phyloP scores from a whole-genome alignment of 495 filamentous ascomycete species.

The Cercophora sp. region DNA sequence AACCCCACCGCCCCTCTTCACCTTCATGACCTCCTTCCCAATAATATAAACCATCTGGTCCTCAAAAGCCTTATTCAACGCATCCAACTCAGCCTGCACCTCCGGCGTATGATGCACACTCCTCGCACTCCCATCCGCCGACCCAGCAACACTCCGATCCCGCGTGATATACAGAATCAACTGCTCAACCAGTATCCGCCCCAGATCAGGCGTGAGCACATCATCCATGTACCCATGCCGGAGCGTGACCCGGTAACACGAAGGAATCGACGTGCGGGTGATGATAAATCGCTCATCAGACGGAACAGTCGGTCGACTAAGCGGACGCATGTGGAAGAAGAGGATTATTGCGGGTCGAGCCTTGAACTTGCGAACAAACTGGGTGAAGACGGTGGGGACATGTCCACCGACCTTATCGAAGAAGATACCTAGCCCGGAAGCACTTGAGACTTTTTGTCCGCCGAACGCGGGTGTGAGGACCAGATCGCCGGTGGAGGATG shows the following conservation, averaged over 20 bases:
- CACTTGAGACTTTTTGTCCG: slow-evolving; percentile 32
- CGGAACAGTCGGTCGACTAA: slow-evolving; percentile 44
- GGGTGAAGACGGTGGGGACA: slow-evolving; percentile 53
- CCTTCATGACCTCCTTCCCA: slow-evolving; percentile 62
- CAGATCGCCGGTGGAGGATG: slow-evolving; percentile 6
- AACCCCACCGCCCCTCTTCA: slow-evolving; percentile 27
- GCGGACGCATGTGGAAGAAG: slow-evolving; percentile 56
- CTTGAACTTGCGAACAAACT: slow-evolving; percentile 56
- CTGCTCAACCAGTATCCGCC: slow-evolving; percentile 48
- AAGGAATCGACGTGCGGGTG: slow-evolving; percentile 39
- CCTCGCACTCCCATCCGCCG: slow-evolving; percentile 13
- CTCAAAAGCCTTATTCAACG: slow-evolving; percentile 48
- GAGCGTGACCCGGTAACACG: slow-evolving; percentile 59
- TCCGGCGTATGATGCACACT: slow-evolving; percentile 27
- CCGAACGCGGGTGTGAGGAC: slow-evolving; percentile 35
- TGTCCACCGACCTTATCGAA: slow-evolving; percentile 55
- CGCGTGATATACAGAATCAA: slow-evolving; percentile 29
- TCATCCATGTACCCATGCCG: slow-evolving; percentile 64
- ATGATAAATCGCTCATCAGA: slow-evolving; percentile 32
- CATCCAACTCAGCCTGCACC: slow-evolving; percentile 33
- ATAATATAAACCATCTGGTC: slow-evolving; percentile 60
- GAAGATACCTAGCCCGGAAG: slow-evolving; percentile 54
- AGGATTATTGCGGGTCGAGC: slow-evolving; percentile 49
- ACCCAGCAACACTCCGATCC: slow-evolving; percentile 38
- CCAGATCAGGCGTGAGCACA: slow-evolving; percentile 56